Conservation (phyloP, 805 yeast genomes). For the Priceomyces haplophilus region DNA sequence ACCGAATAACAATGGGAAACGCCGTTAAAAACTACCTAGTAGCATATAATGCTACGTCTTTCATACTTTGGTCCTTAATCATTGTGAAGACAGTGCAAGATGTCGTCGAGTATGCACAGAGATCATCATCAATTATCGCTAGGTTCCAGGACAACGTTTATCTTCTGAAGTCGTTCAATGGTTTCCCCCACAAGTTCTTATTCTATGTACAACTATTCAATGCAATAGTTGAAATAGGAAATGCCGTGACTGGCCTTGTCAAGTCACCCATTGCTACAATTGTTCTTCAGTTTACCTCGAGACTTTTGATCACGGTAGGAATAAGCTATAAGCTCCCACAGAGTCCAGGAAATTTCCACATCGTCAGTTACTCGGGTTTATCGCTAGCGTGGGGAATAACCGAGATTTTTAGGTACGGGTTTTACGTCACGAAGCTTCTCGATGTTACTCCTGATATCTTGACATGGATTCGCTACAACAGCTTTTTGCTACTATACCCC, state of each 20-base stretch:
- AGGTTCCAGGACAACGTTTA: slow-evolving; percentile 8
- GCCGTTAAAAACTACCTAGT: slow-evolving; percentile 6
- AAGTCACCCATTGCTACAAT: slow-evolving; percentile 25
- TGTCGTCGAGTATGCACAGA: slow-evolving; percentile 2
- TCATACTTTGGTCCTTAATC: slow-evolving; percentile 17
- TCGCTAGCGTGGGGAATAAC: slow-evolving; percentile 28
- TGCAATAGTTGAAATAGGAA: slow-evolving; percentile 22
- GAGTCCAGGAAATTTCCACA: slow-evolving; percentile 26
- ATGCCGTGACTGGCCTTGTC: slow-evolving; percentile 25
- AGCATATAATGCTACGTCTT: slow-evolving; percentile 17
- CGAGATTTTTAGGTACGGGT: slow-evolving; percentile 29
- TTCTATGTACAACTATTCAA: slow-evolving; percentile 24
- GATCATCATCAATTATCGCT: slow-evolving; percentile 2
- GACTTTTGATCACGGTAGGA: slow-evolving; percentile 27
- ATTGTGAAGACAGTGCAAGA: slow-evolving; percentile 13
- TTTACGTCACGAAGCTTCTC: slow-evolving; percentile 20
- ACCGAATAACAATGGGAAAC: neutral
- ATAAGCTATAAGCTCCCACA: slow-evolving; percentile 26
- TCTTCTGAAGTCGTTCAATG: slow-evolving; percentile 8
- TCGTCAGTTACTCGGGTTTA: slow-evolving; percentile 18
- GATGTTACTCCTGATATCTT: slow-evolving; percentile 16
- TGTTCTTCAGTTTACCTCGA: slow-evolving; percentile 27
- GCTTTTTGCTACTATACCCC: slow-evolving; percentile 30
- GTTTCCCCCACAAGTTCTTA: slow-evolving; percentile 28
- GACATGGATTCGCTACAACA: slow-evolving; percentile 28